Conservation (phyloP, 2,329 filamentous ascomycete genomes). For the Lasiodiplodia citricola region DNA sequence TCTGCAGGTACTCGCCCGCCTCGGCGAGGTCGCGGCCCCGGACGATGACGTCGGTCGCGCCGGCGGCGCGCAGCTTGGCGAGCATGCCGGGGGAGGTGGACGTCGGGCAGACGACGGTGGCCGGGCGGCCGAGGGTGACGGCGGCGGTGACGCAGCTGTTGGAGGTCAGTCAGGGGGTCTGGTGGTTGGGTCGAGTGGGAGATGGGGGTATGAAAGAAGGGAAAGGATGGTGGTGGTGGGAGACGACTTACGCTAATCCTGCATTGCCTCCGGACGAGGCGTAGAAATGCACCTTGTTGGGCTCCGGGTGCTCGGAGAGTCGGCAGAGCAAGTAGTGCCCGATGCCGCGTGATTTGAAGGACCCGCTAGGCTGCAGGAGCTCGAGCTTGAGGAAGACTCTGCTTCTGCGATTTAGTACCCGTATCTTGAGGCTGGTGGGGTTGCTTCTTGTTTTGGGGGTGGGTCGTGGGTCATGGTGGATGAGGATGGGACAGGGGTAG, state of each 20-base stretch:
- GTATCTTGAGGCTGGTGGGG: not conserved
- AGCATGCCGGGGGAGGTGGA: slow-evolving; percentile 73
- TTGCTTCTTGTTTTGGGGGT: not conserved
- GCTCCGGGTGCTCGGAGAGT: slow-evolving; percentile 45
- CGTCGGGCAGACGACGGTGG: slow-evolving; percentile 76
- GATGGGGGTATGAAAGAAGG: not conserved
- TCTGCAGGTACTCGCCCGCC: slow-evolving; percentile 70
- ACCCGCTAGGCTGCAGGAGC: slow-evolving; percentile 81
- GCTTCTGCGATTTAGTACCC: slow-evolving; percentile 44
- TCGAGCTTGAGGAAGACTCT: slow-evolving; percentile 86
- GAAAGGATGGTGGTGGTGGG: not conserved
- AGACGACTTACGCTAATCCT: slow-evolving; percentile 64
- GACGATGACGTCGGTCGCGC: slow-evolving; percentile 70
- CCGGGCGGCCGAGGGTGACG: slow-evolving; percentile 64
- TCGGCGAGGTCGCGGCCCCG: slow-evolving; percentile 71
- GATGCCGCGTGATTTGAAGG: slow-evolving; percentile 81
- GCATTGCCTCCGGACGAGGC: slow-evolving; percentile 83
- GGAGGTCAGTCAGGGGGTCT: not conserved
- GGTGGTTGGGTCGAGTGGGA: not conserved
- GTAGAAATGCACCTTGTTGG: slow-evolving; percentile 69
- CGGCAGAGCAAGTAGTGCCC: slow-evolving; percentile 70
- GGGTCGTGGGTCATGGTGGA: not conserved
- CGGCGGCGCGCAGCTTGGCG: slow-evolving; percentile 70
- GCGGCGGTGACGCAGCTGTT: slow-evolving; percentile 70
- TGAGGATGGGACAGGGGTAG: not conserved